These are phyloP conservation scores for Ophiostoma populinum DNA, from an alignment of 2,329 filamentous ascomycete genomes.

Conservation along the genomic window DNA sequence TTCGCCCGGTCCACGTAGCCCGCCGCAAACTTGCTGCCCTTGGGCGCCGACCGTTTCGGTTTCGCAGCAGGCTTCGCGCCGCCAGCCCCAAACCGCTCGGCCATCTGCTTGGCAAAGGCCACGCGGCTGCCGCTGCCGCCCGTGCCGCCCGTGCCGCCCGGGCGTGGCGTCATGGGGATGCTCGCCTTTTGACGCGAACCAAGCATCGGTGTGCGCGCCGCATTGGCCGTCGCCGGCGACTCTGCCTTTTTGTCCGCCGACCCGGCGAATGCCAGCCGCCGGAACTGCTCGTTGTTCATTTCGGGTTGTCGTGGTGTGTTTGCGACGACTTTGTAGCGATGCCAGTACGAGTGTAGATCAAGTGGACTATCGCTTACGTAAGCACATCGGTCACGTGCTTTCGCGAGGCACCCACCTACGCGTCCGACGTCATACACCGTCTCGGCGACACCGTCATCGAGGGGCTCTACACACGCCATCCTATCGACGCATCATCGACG, in stretches of 20 bases:
- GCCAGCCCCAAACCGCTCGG: conserved; percentile 50
- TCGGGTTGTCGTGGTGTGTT: neutral
- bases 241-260: conserved; percentile 14
- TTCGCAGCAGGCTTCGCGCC: conserved; percentile 43
- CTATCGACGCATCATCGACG: too few species aligned
- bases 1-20: conserved; percentile 77
- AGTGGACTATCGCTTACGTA: conserved; percentile 1
- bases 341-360: too few species aligned
- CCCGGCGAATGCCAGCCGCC: conserved; percentile 46
- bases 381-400: too few species aligned
- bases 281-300: conserved; percentile 91
- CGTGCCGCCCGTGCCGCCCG: too few species aligned
- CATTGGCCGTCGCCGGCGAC: neutral
- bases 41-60: conserved; percentile 63
- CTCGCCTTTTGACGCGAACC: conserved; percentile 64
- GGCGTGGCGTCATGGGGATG: conserved; percentile 90
- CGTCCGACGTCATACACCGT: too few species aligned
- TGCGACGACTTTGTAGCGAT: neutral
- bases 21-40: conserved; percentile 59
- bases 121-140: conserved; percentile 35
- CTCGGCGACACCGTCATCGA: too few species aligned
- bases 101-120: conserved; percentile 72
- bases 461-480: too few species aligned
- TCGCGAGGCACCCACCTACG: too few species aligned
- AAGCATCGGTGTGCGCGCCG: conserved; percentile 29